Evolutionary conservation across 208 protist species (phyloP).

Genomic region (Spongospora subterranea): DNA sequence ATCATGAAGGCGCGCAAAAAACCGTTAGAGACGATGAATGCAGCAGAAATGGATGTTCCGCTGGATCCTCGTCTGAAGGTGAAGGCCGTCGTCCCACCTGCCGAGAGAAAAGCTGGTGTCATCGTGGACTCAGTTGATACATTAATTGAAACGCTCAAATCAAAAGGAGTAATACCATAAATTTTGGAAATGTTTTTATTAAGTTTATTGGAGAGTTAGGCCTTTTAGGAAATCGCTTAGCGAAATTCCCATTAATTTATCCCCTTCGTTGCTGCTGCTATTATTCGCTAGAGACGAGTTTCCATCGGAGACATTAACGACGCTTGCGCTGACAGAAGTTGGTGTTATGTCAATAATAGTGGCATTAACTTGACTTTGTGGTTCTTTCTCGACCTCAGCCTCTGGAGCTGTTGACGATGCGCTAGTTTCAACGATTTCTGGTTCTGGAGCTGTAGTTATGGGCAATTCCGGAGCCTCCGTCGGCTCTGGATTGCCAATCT

Average conservation of each 20-base stretch:
- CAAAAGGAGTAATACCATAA: constrained; percentile 28
- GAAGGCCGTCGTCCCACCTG: constrained; percentile 82
- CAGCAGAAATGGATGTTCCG: constrained; percentile 83
- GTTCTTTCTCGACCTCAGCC: too few relatives aligned
- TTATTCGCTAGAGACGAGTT: too few relatives aligned
- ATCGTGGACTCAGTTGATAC: constrained; percentile 74
- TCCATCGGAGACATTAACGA: too few relatives aligned
- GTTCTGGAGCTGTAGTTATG: too few relatives aligned
- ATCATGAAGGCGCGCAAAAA: constrained; percentile 97
- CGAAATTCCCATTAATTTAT: not conserved
- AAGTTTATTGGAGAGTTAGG: not conserved
- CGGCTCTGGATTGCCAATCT: not conserved
- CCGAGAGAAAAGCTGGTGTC: constrained; percentile 81
- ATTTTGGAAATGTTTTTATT: not conserved
- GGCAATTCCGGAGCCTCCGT: too few relatives aligned
- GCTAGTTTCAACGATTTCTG: too few relatives aligned
- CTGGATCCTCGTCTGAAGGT: constrained; percentile 76
- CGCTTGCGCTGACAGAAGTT: too few relatives aligned
- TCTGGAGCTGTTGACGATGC: too few relatives aligned
- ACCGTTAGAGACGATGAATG: constrained; percentile 71
- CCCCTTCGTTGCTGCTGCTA: too few relatives aligned
- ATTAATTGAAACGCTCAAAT: constrained; percentile 66
- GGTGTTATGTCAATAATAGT: too few relatives aligned
- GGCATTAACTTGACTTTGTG: too few relatives aligned
- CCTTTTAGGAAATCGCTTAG: constrained; percentile 31